Evolutionary conservation across 2,329 filamentous ascomycete species (phyloP).

Genomic region (Teratosphaeria viscida): DNA sequence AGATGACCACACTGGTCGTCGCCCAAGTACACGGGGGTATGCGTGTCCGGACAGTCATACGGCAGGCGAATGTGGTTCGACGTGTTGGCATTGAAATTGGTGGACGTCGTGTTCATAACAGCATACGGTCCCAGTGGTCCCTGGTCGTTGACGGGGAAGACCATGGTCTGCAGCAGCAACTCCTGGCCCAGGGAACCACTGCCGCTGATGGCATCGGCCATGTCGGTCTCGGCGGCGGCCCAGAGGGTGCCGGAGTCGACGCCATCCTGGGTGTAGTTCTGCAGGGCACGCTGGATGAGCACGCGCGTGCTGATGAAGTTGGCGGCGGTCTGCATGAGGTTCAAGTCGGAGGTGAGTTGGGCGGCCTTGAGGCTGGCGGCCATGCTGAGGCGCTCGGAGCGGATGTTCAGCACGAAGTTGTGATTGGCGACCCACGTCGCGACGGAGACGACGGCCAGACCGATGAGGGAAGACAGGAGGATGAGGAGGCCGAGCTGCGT

Average conservation of each 20-base stretch:
- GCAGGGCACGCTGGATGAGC: slow-evolving; percentile 42
- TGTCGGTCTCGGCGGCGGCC: slow-evolving; percentile 49
- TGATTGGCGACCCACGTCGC: slow-evolving; percentile 58
- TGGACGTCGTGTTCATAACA: slow-evolving; percentile 55
- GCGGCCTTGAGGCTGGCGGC: slow-evolving; percentile 80
- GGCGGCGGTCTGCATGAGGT: slow-evolving; percentile 67
- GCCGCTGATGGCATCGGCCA: slow-evolving; percentile 59
- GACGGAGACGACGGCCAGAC: slow-evolving; percentile 67
- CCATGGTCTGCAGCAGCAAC: slow-evolving; percentile 56
- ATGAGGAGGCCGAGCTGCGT: slow-evolving; percentile 78
- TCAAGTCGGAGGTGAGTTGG: slow-evolving; percentile 66
- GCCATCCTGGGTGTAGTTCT: slow-evolving; percentile 41
- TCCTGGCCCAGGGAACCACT: slow-evolving; percentile 32
- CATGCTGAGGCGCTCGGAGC: slow-evolving; percentile 52
- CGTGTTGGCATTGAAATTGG: slow-evolving; percentile 28
- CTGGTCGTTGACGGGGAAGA: slow-evolving; percentile 60
- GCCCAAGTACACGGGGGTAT: slow-evolving; percentile 50
- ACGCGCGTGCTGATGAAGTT: slow-evolving; percentile 58
- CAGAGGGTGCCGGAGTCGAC: slow-evolving; percentile 53
- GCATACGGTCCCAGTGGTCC: slow-evolving; percentile 40
- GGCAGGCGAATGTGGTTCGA: slow-evolving; percentile 47
- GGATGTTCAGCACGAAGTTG: slow-evolving; percentile 48
- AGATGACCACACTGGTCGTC: slow-evolving; percentile 35
- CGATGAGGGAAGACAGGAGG: slow-evolving; percentile 60
- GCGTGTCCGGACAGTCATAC: slow-evolving; percentile 44